phyloP scores from a whole-genome alignment of 192 early-diverging fungal species.

The Lobosporangium transversale region DNA sequence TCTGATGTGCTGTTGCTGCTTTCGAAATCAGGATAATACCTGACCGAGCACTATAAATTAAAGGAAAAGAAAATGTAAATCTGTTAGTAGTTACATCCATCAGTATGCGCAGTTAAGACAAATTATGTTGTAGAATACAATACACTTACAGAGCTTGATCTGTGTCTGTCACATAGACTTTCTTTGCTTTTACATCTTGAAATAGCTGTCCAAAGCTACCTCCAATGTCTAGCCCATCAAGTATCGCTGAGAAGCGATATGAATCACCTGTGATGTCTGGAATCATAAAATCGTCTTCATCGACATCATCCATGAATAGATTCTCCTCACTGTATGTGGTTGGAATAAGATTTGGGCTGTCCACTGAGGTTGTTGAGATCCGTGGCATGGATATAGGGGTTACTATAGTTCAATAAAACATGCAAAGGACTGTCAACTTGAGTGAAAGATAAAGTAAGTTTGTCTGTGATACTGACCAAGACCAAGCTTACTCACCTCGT shows the following conservation, averaged over 20 bases:
- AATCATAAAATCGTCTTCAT: too few relatives aligned
- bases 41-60: slow-evolving; percentile 5
- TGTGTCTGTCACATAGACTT: slow-evolving; percentile 8
- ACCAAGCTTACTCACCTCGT: slow-evolving; percentile 4
- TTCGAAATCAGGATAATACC: slow-evolving; percentile 12
- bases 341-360: slow-evolving; percentile 3
- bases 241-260: too few relatives aligned
- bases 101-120: background rate
- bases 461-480: background rate
- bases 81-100: background rate
- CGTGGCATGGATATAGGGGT: background rate
- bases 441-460: background rate
- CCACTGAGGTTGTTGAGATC: slow-evolving; percentile 2
- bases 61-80: background rate
- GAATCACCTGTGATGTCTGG: too few relatives aligned
- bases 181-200: slow-evolving; percentile 10
- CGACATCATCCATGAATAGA: too few relatives aligned
- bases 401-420: background rate
- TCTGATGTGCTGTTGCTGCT: slow-evolving; percentile 5
- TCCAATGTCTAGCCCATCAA: background rate
- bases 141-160: slow-evolving; percentile 16
- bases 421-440: background rate
- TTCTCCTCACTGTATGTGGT: background rate
- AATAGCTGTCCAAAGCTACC: slow-evolving; percentile 5
- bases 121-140: background rate